Conservation (phyloP, 257 asterid genomes). For the Nemophila menziesii region DNA sequence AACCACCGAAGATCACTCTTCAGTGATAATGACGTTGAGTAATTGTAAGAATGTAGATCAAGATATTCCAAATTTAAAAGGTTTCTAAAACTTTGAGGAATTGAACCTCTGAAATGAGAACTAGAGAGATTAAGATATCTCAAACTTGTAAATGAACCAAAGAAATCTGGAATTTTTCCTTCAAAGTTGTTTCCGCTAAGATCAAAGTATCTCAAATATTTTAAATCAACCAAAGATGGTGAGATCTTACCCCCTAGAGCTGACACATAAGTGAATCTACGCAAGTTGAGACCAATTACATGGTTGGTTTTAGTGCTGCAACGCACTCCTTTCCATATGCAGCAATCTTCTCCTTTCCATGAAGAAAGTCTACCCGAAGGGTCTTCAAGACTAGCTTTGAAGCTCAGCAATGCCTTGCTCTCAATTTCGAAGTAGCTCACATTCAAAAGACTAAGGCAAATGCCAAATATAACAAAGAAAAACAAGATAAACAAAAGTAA, state of each 20-base stretch:
- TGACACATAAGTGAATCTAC: background rate
- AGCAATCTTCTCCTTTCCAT: constrained; percentile 24
- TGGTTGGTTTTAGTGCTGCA: constrained; percentile 15
- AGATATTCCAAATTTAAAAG: background rate
- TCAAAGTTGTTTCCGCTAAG: constrained; percentile 9
- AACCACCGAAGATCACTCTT: constrained; percentile 1
- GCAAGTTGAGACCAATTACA: background rate
- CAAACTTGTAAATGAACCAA: constrained; percentile 6
- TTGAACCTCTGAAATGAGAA: constrained; percentile 1
- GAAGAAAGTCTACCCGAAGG: constrained; percentile 12
- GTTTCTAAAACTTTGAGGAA: constrained; percentile 15
- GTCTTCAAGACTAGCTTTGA: constrained; percentile 12
- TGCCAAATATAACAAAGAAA: background rate
- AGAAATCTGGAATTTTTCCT: constrained; percentile 9
- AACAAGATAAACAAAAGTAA: background rate
- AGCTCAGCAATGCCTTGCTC: constrained; percentile 11
- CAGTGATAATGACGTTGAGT: background rate
- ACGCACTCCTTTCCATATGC: constrained; percentile 18
- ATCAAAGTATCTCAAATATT: constrained; percentile 12
- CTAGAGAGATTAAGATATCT: constrained; percentile 1
- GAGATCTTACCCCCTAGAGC: constrained; percentile 13
- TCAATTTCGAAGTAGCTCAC: constrained; percentile 8
- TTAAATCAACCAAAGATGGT: constrained; percentile 12
- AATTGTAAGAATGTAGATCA: background rate
- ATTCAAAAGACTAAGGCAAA: background rate